A percentile compares a stretch with the other conserved stretches of the same genome.
These are phyloP conservation scores for Neurospora sp. DNA, from an alignment of 495 filamentous ascomycete genomes.

Conservation along the genomic window DNA sequence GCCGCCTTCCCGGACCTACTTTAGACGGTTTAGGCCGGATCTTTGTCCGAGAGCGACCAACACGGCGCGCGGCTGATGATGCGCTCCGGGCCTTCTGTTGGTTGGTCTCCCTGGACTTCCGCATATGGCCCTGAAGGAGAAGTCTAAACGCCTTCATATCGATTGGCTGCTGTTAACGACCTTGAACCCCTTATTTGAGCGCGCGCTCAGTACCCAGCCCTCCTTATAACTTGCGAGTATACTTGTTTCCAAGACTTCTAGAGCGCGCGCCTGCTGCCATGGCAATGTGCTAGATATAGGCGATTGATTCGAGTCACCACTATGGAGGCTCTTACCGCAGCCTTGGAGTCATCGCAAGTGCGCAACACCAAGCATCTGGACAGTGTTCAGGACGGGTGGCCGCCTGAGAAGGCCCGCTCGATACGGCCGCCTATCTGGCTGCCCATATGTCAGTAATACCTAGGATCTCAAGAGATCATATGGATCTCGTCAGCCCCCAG, in stretches of 20 bases:
- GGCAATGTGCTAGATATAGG: neutral
- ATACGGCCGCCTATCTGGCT: neutral
- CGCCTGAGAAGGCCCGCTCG: neutral
- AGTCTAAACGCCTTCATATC: neutral
- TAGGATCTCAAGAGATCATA: neutral
- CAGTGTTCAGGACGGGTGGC: neutral
- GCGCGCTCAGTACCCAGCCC: neutral
- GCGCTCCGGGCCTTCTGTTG: constrained; percentile 18
- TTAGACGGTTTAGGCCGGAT: neutral
- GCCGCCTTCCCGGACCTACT: neutral
- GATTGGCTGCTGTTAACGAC: constrained; percentile 13
- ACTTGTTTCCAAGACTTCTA: neutral
- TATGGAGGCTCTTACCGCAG: neutral
- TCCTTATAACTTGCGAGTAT: neutral
- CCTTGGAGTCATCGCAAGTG: neutral
- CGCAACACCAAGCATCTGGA: neutral
- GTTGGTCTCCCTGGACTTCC: constrained; percentile 5
- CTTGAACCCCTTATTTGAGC: neutral
- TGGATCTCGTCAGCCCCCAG: neutral
- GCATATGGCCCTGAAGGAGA: neutral
- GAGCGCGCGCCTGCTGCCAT: constrained; percentile 23
- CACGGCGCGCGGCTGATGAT: constrained; percentile 20
- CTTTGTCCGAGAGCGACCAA: constrained; percentile 1
- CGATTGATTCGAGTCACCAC: neutral
- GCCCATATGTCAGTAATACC: neutral